Base-by-base conservation (phyloP, 768 basidiomycete species). In the Russula olivacea region DNA sequence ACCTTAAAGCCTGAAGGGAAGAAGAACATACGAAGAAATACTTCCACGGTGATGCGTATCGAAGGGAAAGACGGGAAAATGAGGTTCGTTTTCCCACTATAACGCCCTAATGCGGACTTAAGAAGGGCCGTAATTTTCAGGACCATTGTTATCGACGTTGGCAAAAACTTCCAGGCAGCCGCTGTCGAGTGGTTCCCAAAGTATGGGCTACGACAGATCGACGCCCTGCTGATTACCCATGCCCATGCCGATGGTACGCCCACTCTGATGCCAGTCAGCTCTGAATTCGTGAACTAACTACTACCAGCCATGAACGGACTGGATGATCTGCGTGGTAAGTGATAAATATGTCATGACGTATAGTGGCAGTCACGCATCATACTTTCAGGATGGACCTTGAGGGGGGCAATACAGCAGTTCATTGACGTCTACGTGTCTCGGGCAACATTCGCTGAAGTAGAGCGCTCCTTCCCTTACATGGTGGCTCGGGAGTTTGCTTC, bases 1-100 rank as follows among this genome's bases (percentile, higher is more conserved):
- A 85, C 89, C 32, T 75, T 86, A 63, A 80, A 71, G 0, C 82
- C 84, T 0, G 83, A 85, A 64, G 91, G 92, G 14, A 87, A 84
- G 81, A 90, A 85, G 75, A 97, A 96, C 68, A 81, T 85, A 40
- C 74, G 94, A 51, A 81, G 94, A 58, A 96, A 96, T 71, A 95
- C 93, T 9, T 86, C 88, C 61, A 84, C 80, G 17, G 82, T 87
- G 3, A 67, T 93, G 57, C 77, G 86, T 53, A 74, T 84, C 61
- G 69, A 62, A 49, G 78, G 72, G 10, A 70, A 68, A 66, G 75
- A 77, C 64, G 77, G 76, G 58, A 73, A 68, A 56, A 72, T 66
- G 70, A 81, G 76, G 88, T 92, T 70, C 65, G 87, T 78, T 68
- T 54, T 66, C 68, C 11, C 34, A 23, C 36, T 15, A 61, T 25